phyloP scores from a whole-genome alignment of 2,329 filamentous ascomycete species.

The Penicillium sp. region DNA sequence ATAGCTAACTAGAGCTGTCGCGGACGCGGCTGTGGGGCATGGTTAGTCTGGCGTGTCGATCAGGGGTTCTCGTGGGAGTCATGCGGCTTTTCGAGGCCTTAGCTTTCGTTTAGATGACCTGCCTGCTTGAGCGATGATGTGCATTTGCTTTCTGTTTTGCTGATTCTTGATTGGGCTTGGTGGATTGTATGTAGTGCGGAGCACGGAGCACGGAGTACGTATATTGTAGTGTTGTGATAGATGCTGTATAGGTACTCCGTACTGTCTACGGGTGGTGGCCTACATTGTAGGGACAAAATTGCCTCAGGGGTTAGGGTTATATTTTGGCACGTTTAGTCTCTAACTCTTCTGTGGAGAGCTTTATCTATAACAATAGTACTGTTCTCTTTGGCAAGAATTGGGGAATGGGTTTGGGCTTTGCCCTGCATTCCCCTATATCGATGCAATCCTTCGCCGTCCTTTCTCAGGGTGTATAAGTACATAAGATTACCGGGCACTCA shows the following conservation, averaged over 20 bases:
- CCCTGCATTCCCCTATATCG: neutral
- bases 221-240: neutral
- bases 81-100: neutral
- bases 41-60: constrained; percentile 6
- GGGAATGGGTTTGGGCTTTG: neutral
- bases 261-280: neutral
- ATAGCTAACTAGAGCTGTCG: neutral
- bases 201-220: neutral
- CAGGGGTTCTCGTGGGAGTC: constrained; percentile 4
- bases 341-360: neutral
- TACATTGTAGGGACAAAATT: neutral
- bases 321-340: neutral
- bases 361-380: neutral
- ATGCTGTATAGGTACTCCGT: neutral
- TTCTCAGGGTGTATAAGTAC: neutral
- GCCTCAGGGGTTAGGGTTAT: neutral
- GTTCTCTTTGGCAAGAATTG: neutral
- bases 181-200: neutral
- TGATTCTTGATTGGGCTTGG: neutral
- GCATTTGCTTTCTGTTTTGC: neutral
- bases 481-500: neutral
- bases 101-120: neutral
- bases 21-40: neutral
- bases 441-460: neutral
- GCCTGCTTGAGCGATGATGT: constrained; percentile 6